Base-by-base conservation (phyloP, 2,329 filamentous ascomycete species). In the Pezicula rhizophila region DNA sequence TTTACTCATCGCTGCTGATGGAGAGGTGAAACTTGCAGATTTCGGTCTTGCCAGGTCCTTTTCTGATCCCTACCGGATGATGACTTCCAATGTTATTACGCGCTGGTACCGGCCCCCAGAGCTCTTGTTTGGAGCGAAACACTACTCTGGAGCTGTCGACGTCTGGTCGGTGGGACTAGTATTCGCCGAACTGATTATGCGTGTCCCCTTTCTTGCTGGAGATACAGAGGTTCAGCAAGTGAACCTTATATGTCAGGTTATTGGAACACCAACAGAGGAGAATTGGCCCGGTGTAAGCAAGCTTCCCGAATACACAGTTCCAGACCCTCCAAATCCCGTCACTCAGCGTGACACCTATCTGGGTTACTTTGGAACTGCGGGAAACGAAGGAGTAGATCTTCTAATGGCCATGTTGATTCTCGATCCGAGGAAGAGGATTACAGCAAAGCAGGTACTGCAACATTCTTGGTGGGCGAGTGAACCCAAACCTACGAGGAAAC, bases 71-170 rank as follows among this genome's bases (percentile, higher is more conserved):
- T 88, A 90, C 61, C 75, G 82, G 48, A 78, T 78, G 58, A 99
- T 99, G 93, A 96, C 92, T 1, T 83, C 84, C 62, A 90, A 93
- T 62, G 92, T 96, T 56, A 95, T 99, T 66, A 99, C 93, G 15
- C 83, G 90, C 56, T 99, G 93, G 90, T 99, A 97, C 72, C 80
- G 92, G 1, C 91, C 93, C 0, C 91, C 91, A 0, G 93, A 99
- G 73, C 79, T 99, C 18, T 82, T 97, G 55, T 96, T 92, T 64
- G 90, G 91, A 50, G 89, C 90, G 2, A 80, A 82, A 50, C 88
- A 93, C 70, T 99, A 99, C 71, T 84, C 84, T 39, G 90, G 90
- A 20, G 87, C 85, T 6, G 93, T 96, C 17, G 93, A 99, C 65
- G 77, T 99, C 51, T 99, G 93, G 92, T 91, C 86, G 42, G 87